Evolutionary conservation across 768 basidiomycete species (phyloP).

Genomic region (Asterophora lycoperdoides): DNA sequence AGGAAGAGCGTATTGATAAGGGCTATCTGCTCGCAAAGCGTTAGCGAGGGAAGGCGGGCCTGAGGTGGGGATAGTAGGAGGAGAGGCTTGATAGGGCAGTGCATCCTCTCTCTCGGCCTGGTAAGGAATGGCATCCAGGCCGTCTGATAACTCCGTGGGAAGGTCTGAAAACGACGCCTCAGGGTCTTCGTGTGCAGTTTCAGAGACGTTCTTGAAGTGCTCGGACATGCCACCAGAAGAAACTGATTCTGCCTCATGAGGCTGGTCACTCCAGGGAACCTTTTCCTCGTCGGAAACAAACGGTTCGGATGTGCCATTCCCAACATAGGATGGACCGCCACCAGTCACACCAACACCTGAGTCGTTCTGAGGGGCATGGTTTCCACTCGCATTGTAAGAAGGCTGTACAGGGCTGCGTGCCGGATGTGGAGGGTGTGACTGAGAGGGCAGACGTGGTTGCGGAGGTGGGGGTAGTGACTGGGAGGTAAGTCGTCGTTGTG

Average conservation of each 20-base stretch:
- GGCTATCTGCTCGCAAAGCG: slow-evolving; percentile 7
- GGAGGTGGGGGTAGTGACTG: slow-evolving; percentile 6
- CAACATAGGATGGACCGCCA: not conserved
- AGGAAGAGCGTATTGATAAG: slow-evolving; percentile 11
- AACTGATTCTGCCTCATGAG: not conserved
- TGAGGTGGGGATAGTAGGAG: not conserved
- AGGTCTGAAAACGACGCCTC: not conserved
- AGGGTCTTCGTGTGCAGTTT: not conserved
- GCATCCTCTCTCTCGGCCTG: not conserved
- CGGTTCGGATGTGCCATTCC: not conserved
- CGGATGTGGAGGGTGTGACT: slow-evolving; percentile 2
- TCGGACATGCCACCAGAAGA: not conserved
- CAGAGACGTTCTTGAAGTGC: not conserved
- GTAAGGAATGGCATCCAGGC: not conserved
- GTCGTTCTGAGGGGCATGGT: not conserved
- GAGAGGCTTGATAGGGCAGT: not conserved
- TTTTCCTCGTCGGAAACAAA: not conserved
- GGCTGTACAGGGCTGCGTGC: slow-evolving; percentile 4
- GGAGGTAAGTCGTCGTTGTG: slow-evolving; percentile 6
- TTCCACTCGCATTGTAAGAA: not conserved
- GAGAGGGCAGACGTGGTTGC: slow-evolving; percentile 2
- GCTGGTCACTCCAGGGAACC: not conserved
- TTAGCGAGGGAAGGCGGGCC: not conserved
- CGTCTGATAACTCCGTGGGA: not conserved
- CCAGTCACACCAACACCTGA: not conserved